Evolutionary conservation across 768 basidiomycete species (phyloP).

Genomic region (Boletellus emodensis): DNA sequence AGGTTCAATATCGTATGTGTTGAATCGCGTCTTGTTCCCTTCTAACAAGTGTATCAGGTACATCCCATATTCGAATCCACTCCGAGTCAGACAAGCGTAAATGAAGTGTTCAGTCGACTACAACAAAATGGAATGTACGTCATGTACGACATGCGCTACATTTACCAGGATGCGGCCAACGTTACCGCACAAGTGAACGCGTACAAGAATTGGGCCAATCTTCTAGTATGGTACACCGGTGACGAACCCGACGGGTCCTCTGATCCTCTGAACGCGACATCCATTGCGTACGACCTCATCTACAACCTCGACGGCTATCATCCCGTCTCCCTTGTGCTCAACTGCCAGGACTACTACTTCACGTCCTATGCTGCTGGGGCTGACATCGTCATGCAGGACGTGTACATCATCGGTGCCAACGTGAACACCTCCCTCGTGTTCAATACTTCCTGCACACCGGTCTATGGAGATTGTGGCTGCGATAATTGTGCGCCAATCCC

Average conservation of each 20-base stretch:
- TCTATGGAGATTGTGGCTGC: conserved; percentile 72
- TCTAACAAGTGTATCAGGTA: conserved; percentile 36
- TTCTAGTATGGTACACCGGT: conserved; percentile 68
- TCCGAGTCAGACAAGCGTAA: conserved; percentile 45
- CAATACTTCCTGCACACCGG: conserved; percentile 56
- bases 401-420: conserved; percentile 48
- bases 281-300: conserved; percentile 51
- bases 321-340: conserved; percentile 60
- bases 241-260: conserved; percentile 71
- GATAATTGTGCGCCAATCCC: conserved; percentile 49
- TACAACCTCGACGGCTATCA: conserved; percentile 63
- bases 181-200: conserved; percentile 64
- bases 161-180: conserved; percentile 56
- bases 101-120: conserved; percentile 59
- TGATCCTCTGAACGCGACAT: conserved; percentile 57
- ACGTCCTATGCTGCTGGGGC: conserved; percentile 54
- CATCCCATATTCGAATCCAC: conserved; percentile 67
- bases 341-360: conserved; percentile 66
- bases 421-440: conserved; percentile 58
- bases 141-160: conserved; percentile 80
- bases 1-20: conserved; percentile 30
- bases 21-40: background rate
- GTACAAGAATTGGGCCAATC: conserved; percentile 63
- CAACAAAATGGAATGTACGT: conserved; percentile 60
- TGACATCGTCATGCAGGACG: conserved; percentile 68